phyloP scores from a whole-genome alignment of 2,329 filamentous ascomycete species.

The Incumbomyces lentus region DNA sequence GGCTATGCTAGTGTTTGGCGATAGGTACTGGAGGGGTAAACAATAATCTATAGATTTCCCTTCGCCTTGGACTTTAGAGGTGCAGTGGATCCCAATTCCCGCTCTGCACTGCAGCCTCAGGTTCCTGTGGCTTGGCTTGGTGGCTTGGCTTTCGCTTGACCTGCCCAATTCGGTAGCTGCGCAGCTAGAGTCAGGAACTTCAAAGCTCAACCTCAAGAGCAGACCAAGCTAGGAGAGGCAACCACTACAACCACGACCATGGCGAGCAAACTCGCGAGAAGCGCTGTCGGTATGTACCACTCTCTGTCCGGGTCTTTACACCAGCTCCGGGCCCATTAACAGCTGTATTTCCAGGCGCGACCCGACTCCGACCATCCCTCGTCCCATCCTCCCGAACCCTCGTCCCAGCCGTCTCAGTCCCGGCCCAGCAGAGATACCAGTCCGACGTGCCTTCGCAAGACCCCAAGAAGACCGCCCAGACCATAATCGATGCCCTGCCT shows the following conservation, averaged over 20 bases:
- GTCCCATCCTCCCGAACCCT: constrained; percentile 50
- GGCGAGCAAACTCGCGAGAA: constrained; percentile 95
- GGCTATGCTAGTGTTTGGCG: no score
- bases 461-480: constrained; percentile 94
- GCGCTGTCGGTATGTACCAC: constrained; percentile 71
- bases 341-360: constrained; percentile 55
- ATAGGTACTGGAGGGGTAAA: no score
- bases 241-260: constrained; percentile 48
- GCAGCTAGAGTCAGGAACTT: constrained; percentile 1
- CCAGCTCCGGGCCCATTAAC: not conserved
- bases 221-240: constrained; percentile 5
- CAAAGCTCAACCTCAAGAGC: constrained; percentile 7
- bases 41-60: no score
- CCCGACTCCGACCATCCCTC: constrained; percentile 69
- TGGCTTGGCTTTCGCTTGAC: not conserved
- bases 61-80: no score
- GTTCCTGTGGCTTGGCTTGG: no score
- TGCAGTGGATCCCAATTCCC: no score
- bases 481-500: constrained; percentile 83
- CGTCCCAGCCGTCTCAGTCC: constrained; percentile 60
- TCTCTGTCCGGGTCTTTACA: constrained; percentile 18
- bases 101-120: no score
- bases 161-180: not conserved
- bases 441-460: constrained; percentile 76
- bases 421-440: constrained; percentile 57